Base-by-base conservation (phyloP, 768 basidiomycete species). In the Bullera alba region DNA sequence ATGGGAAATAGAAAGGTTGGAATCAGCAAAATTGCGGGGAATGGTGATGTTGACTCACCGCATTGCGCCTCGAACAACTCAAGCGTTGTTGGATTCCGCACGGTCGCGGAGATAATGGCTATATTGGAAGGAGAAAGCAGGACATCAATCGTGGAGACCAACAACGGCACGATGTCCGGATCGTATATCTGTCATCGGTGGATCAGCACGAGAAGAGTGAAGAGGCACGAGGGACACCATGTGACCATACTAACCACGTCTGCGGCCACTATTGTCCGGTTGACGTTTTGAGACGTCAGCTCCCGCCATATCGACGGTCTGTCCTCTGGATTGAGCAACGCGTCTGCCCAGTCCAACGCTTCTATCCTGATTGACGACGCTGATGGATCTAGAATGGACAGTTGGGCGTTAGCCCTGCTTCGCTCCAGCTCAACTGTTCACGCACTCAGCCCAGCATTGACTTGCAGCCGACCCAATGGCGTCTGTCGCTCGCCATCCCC, bases 61-160 rank as follows among this genome's bases (percentile, higher is more conserved):
- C 70, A 72, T 10, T 34, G 53, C 3, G 45, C 21, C 14, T 32
- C 8, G 41, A 72, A 72, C 8, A 51, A 28, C 5, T 57, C 53
- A 14, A 69, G 54, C 2, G 70, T 72, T 5, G 32, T 32, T 43
- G 56, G 47, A 52, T 72, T 72, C 23, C 70, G 46, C 2, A 69
- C 57, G 1, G 70, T 72, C 5, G 70, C 70, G 10, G 70, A 64
- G 16, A 70, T 54, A 15, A 72, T 50, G 0, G 62, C 68, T 29
- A 47, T 41, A n/a, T 43, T 29, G 6, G n/a, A 23, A 8, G 28
- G 17, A n/a, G n/a, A 8, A 23, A 69, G 42, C 36, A 72, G 54
- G 12, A 60, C 42, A 0, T 30, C 3, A 15, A 69, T 53, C 14
- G 65, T 50, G 3, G 53, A 34, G 10, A 69, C 62, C 4, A 72